Evolutionary conservation across 352 stramenopile genomes (phyloP).

Genomic region (Phytopythium aichiense): DNA sequence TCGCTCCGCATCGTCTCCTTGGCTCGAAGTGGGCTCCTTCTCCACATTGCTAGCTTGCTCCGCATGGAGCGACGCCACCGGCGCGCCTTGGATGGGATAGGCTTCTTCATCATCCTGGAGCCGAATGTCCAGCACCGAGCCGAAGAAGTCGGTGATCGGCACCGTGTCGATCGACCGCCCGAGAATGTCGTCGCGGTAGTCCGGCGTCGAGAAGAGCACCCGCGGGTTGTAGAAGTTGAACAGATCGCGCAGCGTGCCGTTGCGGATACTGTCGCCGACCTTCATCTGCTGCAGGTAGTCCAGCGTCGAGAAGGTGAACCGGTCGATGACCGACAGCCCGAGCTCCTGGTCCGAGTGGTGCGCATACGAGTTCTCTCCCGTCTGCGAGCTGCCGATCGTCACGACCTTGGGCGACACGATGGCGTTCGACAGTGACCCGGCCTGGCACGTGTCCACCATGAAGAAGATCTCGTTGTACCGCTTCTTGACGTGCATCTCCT

Average conservation of each 20-base stretch:
- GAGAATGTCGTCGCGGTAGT: constrained; percentile 74
- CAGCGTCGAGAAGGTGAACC: constrained; percentile 87
- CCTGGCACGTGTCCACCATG: constrained; percentile 98
- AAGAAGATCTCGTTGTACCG: constrained; percentile 96
- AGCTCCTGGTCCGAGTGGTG: constrained; percentile 87
- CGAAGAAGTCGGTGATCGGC: constrained; percentile 87
- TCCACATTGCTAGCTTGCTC: not conserved
- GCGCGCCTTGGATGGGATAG: constrained; percentile 58
- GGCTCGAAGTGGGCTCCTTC: not conserved
- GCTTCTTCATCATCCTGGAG: constrained; percentile 67
- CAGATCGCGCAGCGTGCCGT: constrained; percentile 57
- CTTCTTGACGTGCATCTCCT: constrained; percentile 93
- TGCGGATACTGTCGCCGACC: constrained; percentile 65
- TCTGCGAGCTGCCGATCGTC: constrained; percentile 90
- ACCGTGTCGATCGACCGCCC: constrained; percentile 64
- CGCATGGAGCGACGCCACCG: not conserved
- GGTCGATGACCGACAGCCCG: constrained; percentile 84
- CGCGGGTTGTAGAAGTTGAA: constrained; percentile 83
- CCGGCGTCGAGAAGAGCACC: constrained; percentile 79
- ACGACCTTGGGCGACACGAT: constrained; percentile 90
- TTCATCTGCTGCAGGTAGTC: constrained; percentile 88
- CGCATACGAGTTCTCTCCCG: constrained; percentile 94
- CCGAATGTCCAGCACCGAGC: constrained; percentile 79
- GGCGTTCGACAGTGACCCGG: constrained; percentile 88
- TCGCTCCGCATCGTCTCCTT: not conserved